Evolutionary conservation across 2,329 filamentous ascomycete genomes (phyloP).

Genomic region (Xylariaceae sp.): DNA sequence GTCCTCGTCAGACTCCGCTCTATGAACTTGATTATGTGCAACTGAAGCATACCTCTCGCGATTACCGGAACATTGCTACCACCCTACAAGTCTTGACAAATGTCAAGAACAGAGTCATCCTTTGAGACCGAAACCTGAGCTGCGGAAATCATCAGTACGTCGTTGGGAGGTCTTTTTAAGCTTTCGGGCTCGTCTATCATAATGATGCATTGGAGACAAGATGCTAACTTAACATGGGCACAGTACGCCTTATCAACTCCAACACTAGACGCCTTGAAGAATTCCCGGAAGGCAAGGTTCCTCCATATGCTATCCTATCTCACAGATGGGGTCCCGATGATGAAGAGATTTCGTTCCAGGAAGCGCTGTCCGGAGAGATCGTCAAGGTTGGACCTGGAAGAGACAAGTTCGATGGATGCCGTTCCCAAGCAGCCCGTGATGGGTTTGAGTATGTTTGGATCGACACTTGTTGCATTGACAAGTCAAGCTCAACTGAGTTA

Average conservation of each 20-base stretch:
- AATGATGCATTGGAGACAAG: too few species aligned
- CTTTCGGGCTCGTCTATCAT: too few species aligned
- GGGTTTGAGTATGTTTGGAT: constrained; percentile 5
- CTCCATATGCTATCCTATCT: constrained; percentile 6
- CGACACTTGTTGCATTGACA: constrained; percentile 9
- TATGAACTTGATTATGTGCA: too few species aligned
- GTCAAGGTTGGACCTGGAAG: background rate
- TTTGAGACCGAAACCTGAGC: too few species aligned
- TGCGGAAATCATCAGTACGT: too few species aligned
- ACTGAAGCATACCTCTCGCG: too few species aligned
- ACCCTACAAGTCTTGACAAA: too few species aligned
- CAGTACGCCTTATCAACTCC: constrained; percentile 3
- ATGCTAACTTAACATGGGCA: too few species aligned
- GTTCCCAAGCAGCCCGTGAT: background rate
- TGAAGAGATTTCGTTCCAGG: constrained; percentile 3
- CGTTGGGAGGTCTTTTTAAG: too few species aligned
- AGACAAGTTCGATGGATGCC: constrained; percentile 3
- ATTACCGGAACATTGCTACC: too few species aligned
- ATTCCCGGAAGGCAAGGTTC: constrained; percentile 1
- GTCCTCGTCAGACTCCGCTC: too few species aligned
- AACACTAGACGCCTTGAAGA: constrained; percentile 1
- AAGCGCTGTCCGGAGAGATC: background rate
- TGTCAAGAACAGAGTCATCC: too few species aligned
- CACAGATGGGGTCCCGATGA: constrained; percentile 4
- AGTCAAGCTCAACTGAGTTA: constrained; percentile 2